These are phyloP conservation scores for Tricholoma sp. DNA, from an alignment of 768 basidiomycete species.

Conservation along the genomic window DNA sequence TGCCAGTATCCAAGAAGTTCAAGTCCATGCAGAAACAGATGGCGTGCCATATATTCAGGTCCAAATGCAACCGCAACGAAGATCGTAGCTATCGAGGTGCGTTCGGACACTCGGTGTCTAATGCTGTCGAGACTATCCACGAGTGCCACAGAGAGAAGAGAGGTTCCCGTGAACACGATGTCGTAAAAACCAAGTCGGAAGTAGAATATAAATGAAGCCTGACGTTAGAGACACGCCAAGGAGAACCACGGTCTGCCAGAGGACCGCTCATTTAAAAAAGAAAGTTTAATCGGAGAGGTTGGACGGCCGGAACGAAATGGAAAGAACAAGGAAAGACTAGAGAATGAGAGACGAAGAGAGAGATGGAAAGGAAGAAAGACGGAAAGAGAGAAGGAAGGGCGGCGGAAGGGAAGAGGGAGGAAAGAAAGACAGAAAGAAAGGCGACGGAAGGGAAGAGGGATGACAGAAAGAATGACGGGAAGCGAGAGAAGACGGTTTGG, in stretches of 20 bases:
- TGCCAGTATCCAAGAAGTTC: background rate
- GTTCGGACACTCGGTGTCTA: too few species aligned
- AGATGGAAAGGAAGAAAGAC: too few species aligned
- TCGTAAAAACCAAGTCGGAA: too few species aligned
- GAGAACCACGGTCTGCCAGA: too few species aligned
- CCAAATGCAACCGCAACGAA: background rate
- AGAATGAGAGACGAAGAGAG: background rate
- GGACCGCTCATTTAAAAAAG: too few species aligned
- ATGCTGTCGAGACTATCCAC: too few species aligned
- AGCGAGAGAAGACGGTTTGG: too few species aligned
- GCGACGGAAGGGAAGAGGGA: background rate
- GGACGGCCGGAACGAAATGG: background rate
- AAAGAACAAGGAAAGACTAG: background rate
- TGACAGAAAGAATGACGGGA: background rate
- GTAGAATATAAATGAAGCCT: too few species aligned
- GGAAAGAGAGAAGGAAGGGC: background rate
- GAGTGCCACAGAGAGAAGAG: too few species aligned
- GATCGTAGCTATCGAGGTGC: too few species aligned
- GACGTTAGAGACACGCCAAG: too few species aligned
- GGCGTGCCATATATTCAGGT: background rate
- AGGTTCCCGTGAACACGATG: too few species aligned
- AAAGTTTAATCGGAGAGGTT: background rate
- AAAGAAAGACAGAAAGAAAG: background rate
- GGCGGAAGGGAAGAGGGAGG: background rate
- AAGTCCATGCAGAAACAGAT: background rate